phyloP scores from a whole-genome alignment of 106 monocot species.

The Allium cepa region DNA sequence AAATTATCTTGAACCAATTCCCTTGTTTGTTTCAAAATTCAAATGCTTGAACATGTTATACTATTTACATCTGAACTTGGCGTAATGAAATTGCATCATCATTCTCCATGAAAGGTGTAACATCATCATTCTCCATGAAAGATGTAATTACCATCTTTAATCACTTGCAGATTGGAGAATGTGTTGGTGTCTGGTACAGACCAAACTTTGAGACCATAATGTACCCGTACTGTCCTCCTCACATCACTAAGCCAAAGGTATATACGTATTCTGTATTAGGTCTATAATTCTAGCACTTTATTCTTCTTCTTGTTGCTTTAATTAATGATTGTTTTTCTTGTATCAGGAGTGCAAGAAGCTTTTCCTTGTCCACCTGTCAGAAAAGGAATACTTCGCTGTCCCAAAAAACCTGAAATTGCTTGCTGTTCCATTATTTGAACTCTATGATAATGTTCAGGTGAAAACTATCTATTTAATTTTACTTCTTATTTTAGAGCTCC shows the following conservation, averaged over 20 bases:
- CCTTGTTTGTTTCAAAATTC: too few relatives aligned
- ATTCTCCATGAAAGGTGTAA: not conserved
- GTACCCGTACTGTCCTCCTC: slow-evolving; percentile 99
- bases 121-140: too few relatives aligned
- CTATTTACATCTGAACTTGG: too few relatives aligned
- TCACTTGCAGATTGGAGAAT: slow-evolving; percentile 74
- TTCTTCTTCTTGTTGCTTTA: too few relatives aligned
- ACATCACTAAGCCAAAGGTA: slow-evolving; percentile 93
- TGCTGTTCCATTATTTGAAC: slow-evolving; percentile 96
- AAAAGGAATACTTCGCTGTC: slow-evolving; percentile 93
- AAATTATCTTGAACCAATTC: too few relatives aligned
- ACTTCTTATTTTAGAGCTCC: not conserved
- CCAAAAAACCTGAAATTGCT: slow-evolving; percentile 93
- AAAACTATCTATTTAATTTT: not conserved
- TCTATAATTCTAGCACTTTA: not conserved
- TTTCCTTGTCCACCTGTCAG: slow-evolving; percentile 83
- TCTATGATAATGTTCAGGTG: slow-evolving; percentile 98
- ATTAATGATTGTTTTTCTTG: not conserved
- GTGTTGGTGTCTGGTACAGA: slow-evolving; percentile 96
- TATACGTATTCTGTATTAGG: not conserved
- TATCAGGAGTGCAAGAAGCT: slow-evolving; percentile 93
- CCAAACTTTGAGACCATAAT: slow-evolving; percentile 97
- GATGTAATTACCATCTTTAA: not conserved
- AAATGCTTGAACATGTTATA: too few relatives aligned
- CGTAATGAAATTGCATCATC: too few relatives aligned